These are phyloP conservation scores for Ganoderma lingzhi DNA, from an alignment of 1,284 basidiomycete species.

Conservation along the genomic window DNA sequence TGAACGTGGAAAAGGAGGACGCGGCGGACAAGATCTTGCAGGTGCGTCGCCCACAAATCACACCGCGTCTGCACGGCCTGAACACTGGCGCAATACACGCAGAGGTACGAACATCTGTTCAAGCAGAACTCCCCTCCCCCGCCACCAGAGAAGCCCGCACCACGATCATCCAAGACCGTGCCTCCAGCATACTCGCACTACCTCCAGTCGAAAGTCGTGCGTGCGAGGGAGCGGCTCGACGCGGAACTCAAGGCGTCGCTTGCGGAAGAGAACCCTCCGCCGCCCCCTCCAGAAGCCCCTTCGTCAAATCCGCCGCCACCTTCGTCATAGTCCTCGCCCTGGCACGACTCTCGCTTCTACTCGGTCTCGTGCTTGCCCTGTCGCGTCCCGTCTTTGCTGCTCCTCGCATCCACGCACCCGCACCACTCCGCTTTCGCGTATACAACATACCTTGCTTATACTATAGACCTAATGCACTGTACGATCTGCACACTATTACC, in stretches of 20 bases:
- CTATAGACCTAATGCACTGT: slow-evolving; percentile 33
- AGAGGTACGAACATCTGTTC: slow-evolving; percentile 96
- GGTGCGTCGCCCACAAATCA: slow-evolving; percentile 53
- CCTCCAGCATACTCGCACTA: slow-evolving; percentile 83
- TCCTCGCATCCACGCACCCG: neutral
- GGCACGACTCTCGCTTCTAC: neutral
- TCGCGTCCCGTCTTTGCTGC: neutral
- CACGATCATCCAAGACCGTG: slow-evolving; percentile 37
- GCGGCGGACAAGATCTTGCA: slow-evolving; percentile 74
- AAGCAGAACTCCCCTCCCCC: slow-evolving; percentile 84
- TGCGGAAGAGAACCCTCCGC: slow-evolving; percentile 29
- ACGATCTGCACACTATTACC: slow-evolving; percentile 30
- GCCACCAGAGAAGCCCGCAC: slow-evolving; percentile 56
- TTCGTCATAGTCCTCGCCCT: slow-evolving; percentile 23
- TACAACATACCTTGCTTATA: slow-evolving; percentile 33
- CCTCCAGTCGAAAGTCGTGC: slow-evolving; percentile 95
- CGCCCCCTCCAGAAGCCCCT: slow-evolving; percentile 30
- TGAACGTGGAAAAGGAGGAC: slow-evolving; percentile 89
- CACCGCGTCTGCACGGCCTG: slow-evolving; percentile 4
- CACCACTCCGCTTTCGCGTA: slow-evolving; percentile 19
- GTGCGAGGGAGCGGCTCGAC: slow-evolving; percentile 94
- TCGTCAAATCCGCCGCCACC: slow-evolving; percentile 25
- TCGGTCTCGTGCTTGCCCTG: neutral
- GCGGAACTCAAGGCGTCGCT: slow-evolving; percentile 69
- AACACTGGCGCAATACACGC: slow-evolving; percentile 23